phyloP scores from a whole-genome alignment of 768 basidiomycete species.

The Clavaria fumosa region DNA sequence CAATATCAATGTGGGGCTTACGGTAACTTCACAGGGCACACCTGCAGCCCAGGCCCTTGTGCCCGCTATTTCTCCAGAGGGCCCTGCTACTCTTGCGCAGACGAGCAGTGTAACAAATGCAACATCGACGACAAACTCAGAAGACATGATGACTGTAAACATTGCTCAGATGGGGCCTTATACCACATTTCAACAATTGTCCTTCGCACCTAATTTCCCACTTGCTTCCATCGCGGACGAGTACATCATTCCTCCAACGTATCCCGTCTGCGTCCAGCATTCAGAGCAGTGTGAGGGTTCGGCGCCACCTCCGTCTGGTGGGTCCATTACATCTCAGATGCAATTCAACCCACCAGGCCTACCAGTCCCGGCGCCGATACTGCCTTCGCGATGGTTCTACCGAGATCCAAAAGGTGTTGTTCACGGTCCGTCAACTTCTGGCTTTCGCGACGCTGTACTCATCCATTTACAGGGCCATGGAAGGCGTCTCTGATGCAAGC shows the following conservation, averaged over 20 bases:
- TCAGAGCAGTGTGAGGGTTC: constrained; percentile 48
- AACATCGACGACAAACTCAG: constrained; percentile 31
- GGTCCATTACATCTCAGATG: constrained; percentile 39
- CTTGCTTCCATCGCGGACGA: constrained; percentile 79
- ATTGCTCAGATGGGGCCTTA: constrained; percentile 69
- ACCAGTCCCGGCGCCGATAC: constrained; percentile 49
- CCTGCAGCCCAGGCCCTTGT: constrained; percentile 22
- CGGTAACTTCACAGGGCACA: constrained; percentile 30
- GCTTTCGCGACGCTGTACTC: constrained; percentile 4
- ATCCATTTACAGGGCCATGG: constrained; percentile 52
- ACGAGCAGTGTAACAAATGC: constrained; percentile 19
- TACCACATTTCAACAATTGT: constrained; percentile 83
- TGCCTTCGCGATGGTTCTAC: constrained; percentile 71
- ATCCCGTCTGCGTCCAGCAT: constrained; percentile 63
- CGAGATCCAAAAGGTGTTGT: constrained; percentile 67
- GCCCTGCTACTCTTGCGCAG: constrained; percentile 17
- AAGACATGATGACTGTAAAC: constrained; percentile 54
- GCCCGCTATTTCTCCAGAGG: constrained; percentile 28
- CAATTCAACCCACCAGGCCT: constrained; percentile 72
- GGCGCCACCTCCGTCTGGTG: constrained; percentile 17
- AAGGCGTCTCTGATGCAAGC: constrained; percentile 77
- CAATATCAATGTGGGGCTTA: constrained; percentile 47
- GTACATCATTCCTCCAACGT: constrained; percentile 84
- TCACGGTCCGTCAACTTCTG: constrained; percentile 39
- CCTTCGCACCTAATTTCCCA: constrained; percentile 78